These are phyloP conservation scores for Salix arbutifolia DNA, from an alignment of 345 rosid species.

Conservation along the genomic window DNA sequence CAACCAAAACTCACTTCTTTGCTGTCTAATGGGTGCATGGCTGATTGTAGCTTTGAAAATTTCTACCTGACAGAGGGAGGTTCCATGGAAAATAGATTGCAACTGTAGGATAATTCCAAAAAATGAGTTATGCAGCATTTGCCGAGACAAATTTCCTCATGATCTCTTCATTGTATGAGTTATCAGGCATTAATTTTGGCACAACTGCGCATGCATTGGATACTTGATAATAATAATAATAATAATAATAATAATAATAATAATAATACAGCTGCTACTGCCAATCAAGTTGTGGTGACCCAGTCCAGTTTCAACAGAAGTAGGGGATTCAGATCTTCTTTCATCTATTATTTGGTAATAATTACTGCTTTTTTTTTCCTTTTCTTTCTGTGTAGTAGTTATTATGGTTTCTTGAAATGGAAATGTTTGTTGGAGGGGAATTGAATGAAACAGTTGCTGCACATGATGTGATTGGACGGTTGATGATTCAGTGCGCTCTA, in stretches of 20 bases:
- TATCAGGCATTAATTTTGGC: not conserved
- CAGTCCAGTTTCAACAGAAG: slow-evolving; percentile 33
- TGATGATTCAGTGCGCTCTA: slow-evolving; percentile 93
- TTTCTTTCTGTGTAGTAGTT: not conserved
- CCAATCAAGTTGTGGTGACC: slow-evolving; percentile 32
- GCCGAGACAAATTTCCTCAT: not conserved
- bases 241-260: slow-evolving; percentile 4
- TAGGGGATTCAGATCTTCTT: slow-evolving; percentile 31
- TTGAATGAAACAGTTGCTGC: slow-evolving; percentile 89
- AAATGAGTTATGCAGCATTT: not conserved
- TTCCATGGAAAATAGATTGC: not conserved
- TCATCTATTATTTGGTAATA: slow-evolving; percentile 35
- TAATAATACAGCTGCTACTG: slow-evolving; percentile 22
- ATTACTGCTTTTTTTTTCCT: not conserved
- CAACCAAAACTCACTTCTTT: not conserved
- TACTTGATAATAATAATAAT: not conserved
- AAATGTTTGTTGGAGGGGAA: slow-evolving; percentile 89
- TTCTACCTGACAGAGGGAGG: not conserved
- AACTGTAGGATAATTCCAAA: not conserved
- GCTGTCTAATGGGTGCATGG: not conserved
- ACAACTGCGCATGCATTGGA: not conserved
- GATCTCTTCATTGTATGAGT: not conserved
- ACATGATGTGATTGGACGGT: slow-evolving; percentile 92
- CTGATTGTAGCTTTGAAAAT: not conserved
- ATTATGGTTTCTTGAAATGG: not conserved